phyloP scores from a whole-genome alignment of 257 asterid species.

The Leonotis leonurus region DNA sequence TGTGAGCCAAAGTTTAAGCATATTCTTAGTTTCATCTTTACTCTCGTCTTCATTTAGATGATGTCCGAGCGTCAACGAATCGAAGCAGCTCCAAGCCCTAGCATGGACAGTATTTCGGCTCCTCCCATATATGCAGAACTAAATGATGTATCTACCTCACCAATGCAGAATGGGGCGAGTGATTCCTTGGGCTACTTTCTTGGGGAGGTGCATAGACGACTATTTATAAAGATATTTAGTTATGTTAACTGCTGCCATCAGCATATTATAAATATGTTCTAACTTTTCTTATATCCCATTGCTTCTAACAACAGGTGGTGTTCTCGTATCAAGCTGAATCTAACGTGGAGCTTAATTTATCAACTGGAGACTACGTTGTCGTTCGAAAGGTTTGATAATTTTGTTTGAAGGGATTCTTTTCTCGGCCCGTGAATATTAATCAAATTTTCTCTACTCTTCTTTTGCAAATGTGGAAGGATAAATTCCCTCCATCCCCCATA shows the following conservation, averaged over 20 bases:
- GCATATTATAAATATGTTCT: slow-evolving; percentile 9
- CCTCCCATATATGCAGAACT: slow-evolving; percentile 92
- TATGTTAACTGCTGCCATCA: too few relatives aligned
- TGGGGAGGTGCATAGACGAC: slow-evolving; percentile 61
- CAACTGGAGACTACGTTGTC: slow-evolving; percentile 77
- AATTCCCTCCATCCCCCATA: too few relatives aligned
- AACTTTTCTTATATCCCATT: background rate
- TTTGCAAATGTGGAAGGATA: too few relatives aligned
- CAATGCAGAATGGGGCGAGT: slow-evolving; percentile 70
- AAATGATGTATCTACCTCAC: slow-evolving; percentile 63
- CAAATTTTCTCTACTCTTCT: too few relatives aligned
- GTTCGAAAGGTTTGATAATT: slow-evolving; percentile 74
- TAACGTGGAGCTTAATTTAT: slow-evolving; percentile 81
- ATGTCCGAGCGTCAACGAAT: slow-evolving; percentile 76
- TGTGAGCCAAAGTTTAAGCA: background rate
- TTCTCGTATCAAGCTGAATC: slow-evolving; percentile 80
- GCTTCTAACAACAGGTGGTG: slow-evolving; percentile 43
- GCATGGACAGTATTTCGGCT: slow-evolving; percentile 47
- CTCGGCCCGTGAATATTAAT: background rate
- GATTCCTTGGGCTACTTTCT: slow-evolving; percentile 91
- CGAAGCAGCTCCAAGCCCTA: slow-evolving; percentile 67
- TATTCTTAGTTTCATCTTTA: slow-evolving; percentile 4
- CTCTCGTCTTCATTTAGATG: slow-evolving; percentile 48
- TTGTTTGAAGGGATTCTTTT: slow-evolving; percentile 12
- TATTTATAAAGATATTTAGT: background rate